phyloP scores from a whole-genome alignment of 306 rosid genomes.

The Lathyrus oleraceus region DNA sequence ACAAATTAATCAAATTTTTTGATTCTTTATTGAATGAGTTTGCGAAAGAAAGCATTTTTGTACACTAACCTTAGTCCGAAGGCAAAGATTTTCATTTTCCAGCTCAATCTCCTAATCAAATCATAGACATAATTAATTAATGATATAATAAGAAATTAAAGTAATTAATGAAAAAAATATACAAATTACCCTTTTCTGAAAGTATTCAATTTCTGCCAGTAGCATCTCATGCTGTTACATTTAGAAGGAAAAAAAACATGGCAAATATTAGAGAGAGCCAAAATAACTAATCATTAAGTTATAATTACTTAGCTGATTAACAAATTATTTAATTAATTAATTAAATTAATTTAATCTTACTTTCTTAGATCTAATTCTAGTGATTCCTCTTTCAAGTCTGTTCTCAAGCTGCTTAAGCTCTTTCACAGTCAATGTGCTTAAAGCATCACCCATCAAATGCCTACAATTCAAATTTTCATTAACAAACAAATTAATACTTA shows the following conservation, averaged over 20 bases:
- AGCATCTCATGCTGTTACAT: slow-evolving; percentile 73
- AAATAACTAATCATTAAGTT: not conserved
- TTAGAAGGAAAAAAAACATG: not conserved
- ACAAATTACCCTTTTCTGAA: slow-evolving; percentile 72
- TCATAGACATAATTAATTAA: not conserved
- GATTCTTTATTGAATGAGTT: no score
- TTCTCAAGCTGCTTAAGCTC: slow-evolving; percentile 89
- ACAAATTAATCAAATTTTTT: not conserved
- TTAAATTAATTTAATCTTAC: slow-evolving; percentile 42
- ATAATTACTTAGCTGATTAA: not conserved
- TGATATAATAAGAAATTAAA: not conserved
- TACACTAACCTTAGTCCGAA: slow-evolving; percentile 72
- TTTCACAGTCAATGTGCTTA: slow-evolving; percentile 72
- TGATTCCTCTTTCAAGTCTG: slow-evolving; percentile 79
- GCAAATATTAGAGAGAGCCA: not conserved
- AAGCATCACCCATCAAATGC: slow-evolving; percentile 87
- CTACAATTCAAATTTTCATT: slow-evolving; percentile 37
- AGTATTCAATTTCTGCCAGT: slow-evolving; percentile 76
- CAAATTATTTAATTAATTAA: not conserved
- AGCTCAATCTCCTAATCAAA: slow-evolving; percentile 67
- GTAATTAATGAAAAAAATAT: not conserved
- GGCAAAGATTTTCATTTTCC: slow-evolving; percentile 81
- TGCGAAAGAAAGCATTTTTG: not conserved
- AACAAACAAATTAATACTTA: not conserved
- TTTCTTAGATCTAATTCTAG: slow-evolving; percentile 90